A percentile compares a stretch with the other conserved stretches of the same genome.
These are phyloP conservation scores for Cyathus striatus DNA, from an alignment of 768 basidiomycete species.

Conservation along the genomic window DNA sequence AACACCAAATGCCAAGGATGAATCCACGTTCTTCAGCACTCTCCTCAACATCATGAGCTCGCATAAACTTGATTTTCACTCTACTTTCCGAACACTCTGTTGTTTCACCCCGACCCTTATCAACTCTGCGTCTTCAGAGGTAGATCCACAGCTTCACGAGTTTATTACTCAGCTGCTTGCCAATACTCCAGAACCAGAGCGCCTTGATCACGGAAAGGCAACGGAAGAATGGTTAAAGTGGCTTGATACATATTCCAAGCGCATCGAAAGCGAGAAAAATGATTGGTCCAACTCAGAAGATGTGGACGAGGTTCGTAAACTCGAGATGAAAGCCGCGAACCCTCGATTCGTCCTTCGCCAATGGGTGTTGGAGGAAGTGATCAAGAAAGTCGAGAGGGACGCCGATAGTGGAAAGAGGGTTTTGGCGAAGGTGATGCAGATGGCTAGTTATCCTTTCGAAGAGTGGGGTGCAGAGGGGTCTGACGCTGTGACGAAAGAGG, in stretches of 20 bases:
- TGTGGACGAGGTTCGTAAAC: slow-evolving; percentile 40
- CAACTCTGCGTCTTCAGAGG: slow-evolving; percentile 1
- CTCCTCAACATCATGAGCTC: slow-evolving; percentile 71
- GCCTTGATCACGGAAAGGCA: slow-evolving; percentile 38
- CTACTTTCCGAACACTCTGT: slow-evolving; percentile 71
- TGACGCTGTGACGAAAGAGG: slow-evolving; percentile 48
- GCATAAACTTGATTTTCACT: slow-evolving; percentile 83
- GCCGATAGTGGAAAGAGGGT: slow-evolving; percentile 55
- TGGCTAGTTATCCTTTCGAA: slow-evolving; percentile 84
- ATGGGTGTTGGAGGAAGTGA: slow-evolving; percentile 95
- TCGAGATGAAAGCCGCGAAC: slow-evolving; percentile 58
- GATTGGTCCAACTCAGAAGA: slow-evolving; percentile 17
- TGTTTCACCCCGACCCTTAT: slow-evolving; percentile 49
- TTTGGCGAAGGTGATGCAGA: slow-evolving; percentile 80
- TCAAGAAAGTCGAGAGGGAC: slow-evolving; percentile 68
- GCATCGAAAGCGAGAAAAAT: slow-evolving; percentile 51
- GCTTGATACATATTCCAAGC: slow-evolving; percentile 56
- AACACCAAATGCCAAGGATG: slow-evolving; percentile 51
- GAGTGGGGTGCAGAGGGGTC: slow-evolving; percentile 79
- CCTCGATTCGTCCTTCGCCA: slow-evolving; percentile 92
- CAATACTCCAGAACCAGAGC: slow-evolving; percentile 39
- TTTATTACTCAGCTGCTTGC: slow-evolving; percentile 42
- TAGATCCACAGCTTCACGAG: slow-evolving; percentile 22
- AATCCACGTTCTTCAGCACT: slow-evolving; percentile 52
- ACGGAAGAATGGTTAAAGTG: slow-evolving; percentile 53